Evolutionary conservation across 805 yeast genomes (phyloP), one percentile per base, ranked within the genome.

Genomic region (Ogataea trehalophila): DNA sequence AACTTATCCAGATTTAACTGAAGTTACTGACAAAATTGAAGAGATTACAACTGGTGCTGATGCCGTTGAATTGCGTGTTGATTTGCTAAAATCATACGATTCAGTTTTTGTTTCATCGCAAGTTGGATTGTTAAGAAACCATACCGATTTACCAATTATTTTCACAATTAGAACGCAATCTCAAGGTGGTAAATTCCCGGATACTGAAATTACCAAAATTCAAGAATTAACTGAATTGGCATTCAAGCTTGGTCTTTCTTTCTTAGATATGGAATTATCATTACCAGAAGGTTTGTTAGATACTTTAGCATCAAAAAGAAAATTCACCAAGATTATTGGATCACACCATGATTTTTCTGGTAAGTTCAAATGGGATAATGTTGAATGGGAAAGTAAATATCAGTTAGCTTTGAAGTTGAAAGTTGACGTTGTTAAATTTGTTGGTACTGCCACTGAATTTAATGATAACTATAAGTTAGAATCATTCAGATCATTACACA

Each of bases 41-140:
- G 74, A 72, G 11, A 70, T 86, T 33, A 68, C 82, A 6, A 72
- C 77, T 45, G 97, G 97, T 4, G 77, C 84, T 53, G 77, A 79
- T 54, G 96, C 95, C 7, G 83, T 92, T 35, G 97, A 92, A 62
- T 71, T 92, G 39, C 76, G 95, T 54, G 89, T 87, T 37, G 96
- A 88, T 66, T 72, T 80, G 50, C 73, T 90, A 51, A 67, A 76
- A 45, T 72, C 76, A 8, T 70, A 70, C 51, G 73, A 75, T 33
- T 56, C 66, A 18, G 73, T 72, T 8, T 86, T 75, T 62, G 88
- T 91, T 33, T 81, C 85, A 47, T 81, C 79, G 51, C 96, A 90
- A 63, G 69, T 88, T 45, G 86, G 89, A 2, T 57, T 75, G 15
- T 67, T 92, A 54, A 81, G 97, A 62, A 75, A 76, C 61, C 74